These are phyloP conservation scores for Porphyridium purpureum DNA, from an alignment of 23 red algal species.

Conservation along the genomic window DNA sequence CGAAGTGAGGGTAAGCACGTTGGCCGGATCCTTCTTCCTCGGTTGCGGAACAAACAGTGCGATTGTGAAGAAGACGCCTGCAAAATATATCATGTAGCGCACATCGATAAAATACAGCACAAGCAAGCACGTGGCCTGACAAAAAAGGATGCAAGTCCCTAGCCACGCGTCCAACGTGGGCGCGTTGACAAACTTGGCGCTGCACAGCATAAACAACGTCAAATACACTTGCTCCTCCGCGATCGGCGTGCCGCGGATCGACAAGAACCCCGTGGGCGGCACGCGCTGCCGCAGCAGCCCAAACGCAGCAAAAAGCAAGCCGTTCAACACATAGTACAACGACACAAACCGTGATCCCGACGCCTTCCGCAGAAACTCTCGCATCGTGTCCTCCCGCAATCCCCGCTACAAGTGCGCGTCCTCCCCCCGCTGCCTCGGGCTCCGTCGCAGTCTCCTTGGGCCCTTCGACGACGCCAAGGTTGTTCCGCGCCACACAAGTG, in stretches of 20 bases:
- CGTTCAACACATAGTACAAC: conserved; percentile 48
- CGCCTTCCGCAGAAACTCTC: too few species aligned
- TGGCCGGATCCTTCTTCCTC: conserved; percentile 11
- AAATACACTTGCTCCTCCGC: conserved; percentile 55
- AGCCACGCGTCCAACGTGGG: conserved; percentile 32
- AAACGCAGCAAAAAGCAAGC: conserved; percentile 15
- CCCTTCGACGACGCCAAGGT: too few species aligned
- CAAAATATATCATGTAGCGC: background rate
- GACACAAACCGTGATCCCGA: conserved; percentile 31
- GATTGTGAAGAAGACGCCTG: conserved; percentile 16
- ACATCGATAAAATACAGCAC: conserved; percentile 27
- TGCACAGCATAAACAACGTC: conserved; percentile 11
- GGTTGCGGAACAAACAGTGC: conserved; percentile 40
- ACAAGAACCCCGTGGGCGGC: conserved; percentile 34
- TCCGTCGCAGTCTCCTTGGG: too few species aligned
- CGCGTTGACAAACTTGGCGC: conserved; percentile 26
- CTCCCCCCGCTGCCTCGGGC: too few species aligned
- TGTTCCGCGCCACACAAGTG: too few species aligned
- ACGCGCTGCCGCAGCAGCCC: conserved; percentile 42
- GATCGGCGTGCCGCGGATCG: too few species aligned
- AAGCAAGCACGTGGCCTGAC: conserved; percentile 6
- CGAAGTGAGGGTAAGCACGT: conserved; percentile 19
- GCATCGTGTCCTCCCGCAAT: too few species aligned
- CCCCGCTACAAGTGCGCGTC: too few species aligned
- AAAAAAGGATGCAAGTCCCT: background rate